phyloP scores from a whole-genome alignment of 2,329 filamentous ascomycete species.

The Tympanopsis confertula region DNA sequence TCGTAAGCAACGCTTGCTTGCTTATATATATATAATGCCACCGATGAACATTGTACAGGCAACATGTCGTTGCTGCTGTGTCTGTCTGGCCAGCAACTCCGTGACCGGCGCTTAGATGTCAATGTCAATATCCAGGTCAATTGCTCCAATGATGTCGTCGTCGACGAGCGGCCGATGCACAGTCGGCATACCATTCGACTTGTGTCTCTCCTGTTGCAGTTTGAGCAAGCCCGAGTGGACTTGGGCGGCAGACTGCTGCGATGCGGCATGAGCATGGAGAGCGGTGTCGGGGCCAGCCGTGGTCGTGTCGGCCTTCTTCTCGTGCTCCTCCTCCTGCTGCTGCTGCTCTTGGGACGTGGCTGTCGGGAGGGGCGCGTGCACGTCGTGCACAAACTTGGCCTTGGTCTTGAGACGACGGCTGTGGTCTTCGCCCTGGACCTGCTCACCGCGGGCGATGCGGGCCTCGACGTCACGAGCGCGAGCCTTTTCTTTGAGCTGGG shows the following conservation, averaged over 20 bases:
- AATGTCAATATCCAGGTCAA: slow-evolving; percentile 87
- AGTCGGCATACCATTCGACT: slow-evolving; percentile 37
- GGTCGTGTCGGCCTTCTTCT: slow-evolving; percentile 37
- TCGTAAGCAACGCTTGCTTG: no score
- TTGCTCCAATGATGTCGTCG: slow-evolving; percentile 78
- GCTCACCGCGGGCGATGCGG: slow-evolving; percentile 52
- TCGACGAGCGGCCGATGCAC: slow-evolving; percentile 75
- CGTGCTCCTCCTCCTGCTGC: slow-evolving; percentile 34
- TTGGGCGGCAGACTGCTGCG: slow-evolving; percentile 7
- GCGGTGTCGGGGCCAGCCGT: slow-evolving; percentile 4
- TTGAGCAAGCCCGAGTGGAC: slow-evolving; percentile 10
- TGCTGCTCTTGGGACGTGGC: slow-evolving; percentile 33
- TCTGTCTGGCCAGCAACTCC: no score
- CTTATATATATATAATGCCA: no score
- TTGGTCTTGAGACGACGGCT: slow-evolving; percentile 53
- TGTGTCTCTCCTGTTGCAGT: background rate
- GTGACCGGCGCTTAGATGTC: slow-evolving; percentile 49
- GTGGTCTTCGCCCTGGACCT: slow-evolving; percentile 38
- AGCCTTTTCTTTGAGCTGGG: slow-evolving; percentile 70
- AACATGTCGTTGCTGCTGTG: no score
- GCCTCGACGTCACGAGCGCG: slow-evolving; percentile 47
- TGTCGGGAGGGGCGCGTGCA: slow-evolving; percentile 38
- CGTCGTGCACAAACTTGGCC: slow-evolving; percentile 58
- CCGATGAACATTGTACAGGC: no score
- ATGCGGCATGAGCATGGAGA: slow-evolving; percentile 5